Conservation (phyloP, 192 early-diverging fungal genomes). For the Coemansia sp. region DNA sequence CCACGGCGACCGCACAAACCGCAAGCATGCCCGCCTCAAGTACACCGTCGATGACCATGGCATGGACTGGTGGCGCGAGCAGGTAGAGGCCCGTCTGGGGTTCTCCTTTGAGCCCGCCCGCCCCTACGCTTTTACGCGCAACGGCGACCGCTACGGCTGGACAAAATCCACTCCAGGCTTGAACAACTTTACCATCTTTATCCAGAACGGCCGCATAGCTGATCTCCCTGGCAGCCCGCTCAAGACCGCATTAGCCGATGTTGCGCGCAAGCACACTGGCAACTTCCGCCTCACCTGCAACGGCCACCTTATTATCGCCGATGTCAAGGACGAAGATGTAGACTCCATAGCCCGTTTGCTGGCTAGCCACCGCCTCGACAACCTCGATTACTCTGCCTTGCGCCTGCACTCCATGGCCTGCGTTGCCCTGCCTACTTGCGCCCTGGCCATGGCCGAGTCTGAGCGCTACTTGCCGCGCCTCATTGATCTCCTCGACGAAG, state of each 20-base stretch:
- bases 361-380: constrained; percentile 70
- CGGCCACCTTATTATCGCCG: constrained; percentile 84
- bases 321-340: constrained; percentile 71
- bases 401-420: constrained; percentile 93
- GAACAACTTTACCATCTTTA: constrained; percentile 79
- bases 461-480: constrained; percentile 91
- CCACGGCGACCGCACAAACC: constrained; percentile 93
- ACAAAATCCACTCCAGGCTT: constrained; percentile 25
- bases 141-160: constrained; percentile 97
- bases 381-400: constrained; percentile 73
- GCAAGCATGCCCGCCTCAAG: constrained; percentile 97
- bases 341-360: constrained; percentile 55
- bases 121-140: constrained; percentile 76
- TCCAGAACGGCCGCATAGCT: constrained; percentile 90
- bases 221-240: constrained; percentile 70
- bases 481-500: constrained; percentile 73
- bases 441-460: constrained; percentile 93
- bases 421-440: constrained; percentile 93
- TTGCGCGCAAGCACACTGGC: constrained; percentile 71
- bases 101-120: constrained; percentile 62
- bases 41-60: constrained; percentile 97
- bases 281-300: constrained; percentile 90
- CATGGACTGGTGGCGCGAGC: constrained; percentile 83
- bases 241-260: constrained; percentile 75
- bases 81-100: constrained; percentile 81